These are phyloP conservation scores for Afroboletus lepidellus DNA, from an alignment of 1,284 basidiomycete species.

Conservation along the genomic window DNA sequence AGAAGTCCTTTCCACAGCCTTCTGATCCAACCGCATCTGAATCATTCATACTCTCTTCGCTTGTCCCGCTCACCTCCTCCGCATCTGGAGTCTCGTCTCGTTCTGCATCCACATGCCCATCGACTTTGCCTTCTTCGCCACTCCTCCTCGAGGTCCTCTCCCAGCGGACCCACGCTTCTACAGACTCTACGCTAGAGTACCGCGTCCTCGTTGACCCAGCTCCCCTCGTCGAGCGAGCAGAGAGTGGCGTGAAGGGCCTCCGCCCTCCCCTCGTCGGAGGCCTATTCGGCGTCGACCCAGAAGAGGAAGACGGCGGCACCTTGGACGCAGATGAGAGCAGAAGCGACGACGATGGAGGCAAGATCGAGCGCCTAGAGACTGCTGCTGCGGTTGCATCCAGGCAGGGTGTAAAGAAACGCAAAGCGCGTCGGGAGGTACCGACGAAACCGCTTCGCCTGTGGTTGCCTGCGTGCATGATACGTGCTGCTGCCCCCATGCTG, in stretches of 20 bases:
- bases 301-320: constrained; percentile 31
- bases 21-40: constrained; percentile 8
- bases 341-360: constrained; percentile 39
- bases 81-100: constrained; percentile 4
- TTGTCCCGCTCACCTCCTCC: constrained; percentile 14
- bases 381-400: constrained; percentile 42
- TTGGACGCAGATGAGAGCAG: constrained; percentile 38
- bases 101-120: neutral
- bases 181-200: constrained; percentile 68
- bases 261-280: constrained; percentile 50
- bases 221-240: constrained; percentile 60
- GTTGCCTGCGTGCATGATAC: constrained; percentile 76
- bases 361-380: constrained; percentile 34
- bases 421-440: constrained; percentile 40
- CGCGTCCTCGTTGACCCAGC: constrained; percentile 69
- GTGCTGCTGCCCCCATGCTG: constrained; percentile 59
- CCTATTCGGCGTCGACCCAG: constrained; percentile 45
- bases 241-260: constrained; percentile 61
- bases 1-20: constrained; percentile 3
- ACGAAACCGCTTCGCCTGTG: constrained; percentile 58
- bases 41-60: constrained; percentile 21
- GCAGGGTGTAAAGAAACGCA: constrained; percentile 39
- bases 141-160: constrained; percentile 48
- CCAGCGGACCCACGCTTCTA: constrained; percentile 56
- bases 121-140: constrained; percentile 6